Percentiles rank a stretch among this genome's conserved stretches.
Conservation (phyloP, 2,329 filamentous ascomycete genomes). For the Penicillium sp. region DNA sequence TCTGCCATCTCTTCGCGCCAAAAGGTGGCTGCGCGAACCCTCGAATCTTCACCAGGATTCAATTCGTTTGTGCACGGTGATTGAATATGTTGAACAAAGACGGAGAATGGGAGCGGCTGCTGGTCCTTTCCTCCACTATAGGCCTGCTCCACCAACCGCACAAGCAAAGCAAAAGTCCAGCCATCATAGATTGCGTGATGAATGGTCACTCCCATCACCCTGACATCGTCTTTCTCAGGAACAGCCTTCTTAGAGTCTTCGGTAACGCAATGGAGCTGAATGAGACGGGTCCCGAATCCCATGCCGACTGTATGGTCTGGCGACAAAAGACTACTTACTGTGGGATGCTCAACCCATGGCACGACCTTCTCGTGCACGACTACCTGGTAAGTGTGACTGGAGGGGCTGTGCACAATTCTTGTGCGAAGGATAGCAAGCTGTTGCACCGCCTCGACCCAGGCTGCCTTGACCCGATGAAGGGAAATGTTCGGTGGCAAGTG, state of each 20-base stretch:
- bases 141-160: not conserved
- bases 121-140: not conserved
- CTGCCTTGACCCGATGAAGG: not conserved
- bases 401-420: not conserved
- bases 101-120: too few species aligned
- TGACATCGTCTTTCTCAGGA: not conserved
- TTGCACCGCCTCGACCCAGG: not conserved
- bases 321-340: not conserved
- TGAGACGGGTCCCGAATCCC: not conserved
- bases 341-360: not conserved
- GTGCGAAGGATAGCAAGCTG: not conserved
- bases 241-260: not conserved
- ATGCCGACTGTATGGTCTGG: not conserved
- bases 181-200: not conserved
- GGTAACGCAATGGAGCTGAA: not conserved
- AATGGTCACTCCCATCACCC: not conserved
- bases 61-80: too few species aligned
- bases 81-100: too few species aligned
- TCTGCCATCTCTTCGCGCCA: too few species aligned
- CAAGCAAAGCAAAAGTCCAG: not conserved
- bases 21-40: too few species aligned
- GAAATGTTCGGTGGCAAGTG: not conserved
- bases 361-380: not conserved
- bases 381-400: not conserved
- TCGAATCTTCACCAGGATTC: too few species aligned